These are phyloP conservation scores for Mortierella sp. DNA, from an alignment of 371 early-diverging fungal species.

Conservation along the genomic window DNA sequence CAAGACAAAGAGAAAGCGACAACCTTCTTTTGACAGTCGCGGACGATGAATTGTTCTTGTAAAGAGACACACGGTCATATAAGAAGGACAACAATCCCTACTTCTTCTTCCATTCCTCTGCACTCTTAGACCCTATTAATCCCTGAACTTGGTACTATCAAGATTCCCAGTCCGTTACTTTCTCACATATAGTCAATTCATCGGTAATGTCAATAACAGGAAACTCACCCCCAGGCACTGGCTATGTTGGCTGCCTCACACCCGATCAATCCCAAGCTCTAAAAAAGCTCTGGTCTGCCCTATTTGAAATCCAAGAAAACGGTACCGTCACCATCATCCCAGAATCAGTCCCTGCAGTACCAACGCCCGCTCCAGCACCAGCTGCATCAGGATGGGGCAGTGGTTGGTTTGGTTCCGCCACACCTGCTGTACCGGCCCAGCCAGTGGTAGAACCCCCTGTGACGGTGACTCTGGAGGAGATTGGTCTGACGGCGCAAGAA, in stretches of 20 bases:
- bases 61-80: neutral
- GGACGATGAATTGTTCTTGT: neutral
- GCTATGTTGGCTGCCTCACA: slow-evolving; percentile 62
- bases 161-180: neutral
- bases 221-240: slow-evolving; percentile 51
- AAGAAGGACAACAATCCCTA: no score
- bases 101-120: no score
- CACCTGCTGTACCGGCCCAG: slow-evolving; percentile 17
- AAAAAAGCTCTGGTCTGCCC: slow-evolving; percentile 65
- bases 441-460: slow-evolving; percentile 35
- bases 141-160: no score
- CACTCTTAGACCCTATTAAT: no score
- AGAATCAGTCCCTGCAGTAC: slow-evolving; percentile 19
- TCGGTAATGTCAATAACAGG: slow-evolving; percentile 12
- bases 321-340: slow-evolving; percentile 17
- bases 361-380: slow-evolving; percentile 27
- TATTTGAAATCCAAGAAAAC: slow-evolving; percentile 63
- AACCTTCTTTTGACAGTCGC: neutral
- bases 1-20: neutral
- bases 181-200: neutral
- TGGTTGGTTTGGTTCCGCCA: slow-evolving; percentile 62
- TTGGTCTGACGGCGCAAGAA: slow-evolving; percentile 31
- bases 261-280: slow-evolving; percentile 62
- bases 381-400: slow-evolving; percentile 54
- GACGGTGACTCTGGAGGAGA: slow-evolving; percentile 57